phyloP scores from a whole-genome alignment of 78 protist genomes.

The Dictyostelium brefeldianum region DNA sequence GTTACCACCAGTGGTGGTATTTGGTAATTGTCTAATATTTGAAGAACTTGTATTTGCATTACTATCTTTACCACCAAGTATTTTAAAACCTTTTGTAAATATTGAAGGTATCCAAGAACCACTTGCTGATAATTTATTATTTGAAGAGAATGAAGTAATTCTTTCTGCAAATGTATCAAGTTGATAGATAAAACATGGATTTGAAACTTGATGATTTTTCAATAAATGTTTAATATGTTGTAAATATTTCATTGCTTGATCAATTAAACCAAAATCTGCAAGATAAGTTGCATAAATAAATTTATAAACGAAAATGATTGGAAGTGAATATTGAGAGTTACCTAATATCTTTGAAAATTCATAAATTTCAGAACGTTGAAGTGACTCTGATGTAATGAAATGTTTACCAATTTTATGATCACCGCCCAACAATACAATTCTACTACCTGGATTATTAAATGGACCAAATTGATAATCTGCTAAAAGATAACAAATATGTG shows the following conservation, averaged over 20 bases:
- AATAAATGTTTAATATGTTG: slow-evolving; percentile 31
- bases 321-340: slow-evolving; percentile 75
- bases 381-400: slow-evolving; percentile 69
- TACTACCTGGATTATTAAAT: slow-evolving; percentile 48
- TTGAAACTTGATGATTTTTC: slow-evolving; percentile 51
- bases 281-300: slow-evolving; percentile 68
- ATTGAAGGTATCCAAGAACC: slow-evolving; percentile 77
- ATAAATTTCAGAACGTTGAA: slow-evolving; percentile 71
- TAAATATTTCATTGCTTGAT: slow-evolving; percentile 58
- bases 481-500: slow-evolving; percentile 66
- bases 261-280: slow-evolving; percentile 76
- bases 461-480: slow-evolving; percentile 81
- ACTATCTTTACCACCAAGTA: neutral
- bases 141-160: slow-evolving; percentile 27
- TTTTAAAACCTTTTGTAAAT: slow-evolving; percentile 58
- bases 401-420: slow-evolving; percentile 53
- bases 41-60: no score
- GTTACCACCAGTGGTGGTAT: neutral
- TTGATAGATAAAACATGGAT: slow-evolving; percentile 70
- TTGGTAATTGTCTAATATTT: neutral
- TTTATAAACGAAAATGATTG: slow-evolving; percentile 68
- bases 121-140: slow-evolving; percentile 25
- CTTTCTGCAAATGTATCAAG: slow-evolving; percentile 69
- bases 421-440: slow-evolving; percentile 83
- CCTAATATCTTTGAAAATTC: slow-evolving; percentile 74